Base-by-base conservation (phyloP, 2,329 filamentous ascomycete species). In the Pestalotiopsis sp. region DNA sequence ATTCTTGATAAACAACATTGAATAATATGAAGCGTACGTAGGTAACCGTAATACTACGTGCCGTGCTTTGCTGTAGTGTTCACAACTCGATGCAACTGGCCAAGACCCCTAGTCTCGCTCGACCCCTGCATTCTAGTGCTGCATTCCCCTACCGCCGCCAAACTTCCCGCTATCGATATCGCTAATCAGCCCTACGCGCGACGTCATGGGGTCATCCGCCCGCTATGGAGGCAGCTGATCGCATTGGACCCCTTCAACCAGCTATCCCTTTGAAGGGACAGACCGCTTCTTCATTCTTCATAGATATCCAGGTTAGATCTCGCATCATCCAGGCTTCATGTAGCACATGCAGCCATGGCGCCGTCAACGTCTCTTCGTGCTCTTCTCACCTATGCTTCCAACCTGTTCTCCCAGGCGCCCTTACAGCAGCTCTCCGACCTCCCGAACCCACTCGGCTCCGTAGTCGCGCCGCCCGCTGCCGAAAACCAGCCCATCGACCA, bases 371-470 rank as follows among this genome's bases (percentile, higher is more conserved):
- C 77, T 6, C 63, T 80, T 58, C 77, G 77, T 60, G 72, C 75
- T 9, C 68, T 76, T 52, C 64, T 80, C 67, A 73, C 77, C 11
- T 77, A 78, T 66, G 76, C 77, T 55, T 75, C 74, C 71, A 76
- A 73, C 70, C 68, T 81, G 44, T 35, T 81, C 64, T 76, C 77
- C 13, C 79, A 80, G 67, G 40, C 77, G 7, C 75, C 77, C 2
- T 68, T 78, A 26, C 71, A 44, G 26, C 71, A 44, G 69, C 58
- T 74, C 56, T 66, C 69, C 62, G 72, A 69, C 67, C 38, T 73
- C 52, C 70, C 74, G 48, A 74, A 71, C 55, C 73, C 74, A 10
- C 63, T 75, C 57, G 35, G 30, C 58, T 71, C 66, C 66, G 67
- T 68, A 68, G 52, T 68, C 69, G 57, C 26, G 68, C 70, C 66